Evolutionary conservation across 495 filamentous ascomycete genomes (phyloP).

Genomic region (Letharia lupina): DNA sequence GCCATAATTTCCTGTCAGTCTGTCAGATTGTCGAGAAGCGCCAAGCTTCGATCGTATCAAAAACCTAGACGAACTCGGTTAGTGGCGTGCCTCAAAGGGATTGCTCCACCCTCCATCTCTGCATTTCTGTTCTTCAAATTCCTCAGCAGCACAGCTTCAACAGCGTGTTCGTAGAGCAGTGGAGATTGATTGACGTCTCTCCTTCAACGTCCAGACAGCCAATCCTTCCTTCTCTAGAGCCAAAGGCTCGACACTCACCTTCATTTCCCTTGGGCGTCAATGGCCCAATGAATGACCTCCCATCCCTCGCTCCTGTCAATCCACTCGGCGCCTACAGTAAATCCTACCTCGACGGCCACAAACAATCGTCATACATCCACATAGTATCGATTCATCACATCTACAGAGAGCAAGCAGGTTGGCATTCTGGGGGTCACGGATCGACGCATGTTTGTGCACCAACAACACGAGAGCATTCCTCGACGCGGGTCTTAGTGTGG

Average conservation of each 20-base stretch:
- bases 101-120: neutral
- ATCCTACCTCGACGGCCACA: neutral
- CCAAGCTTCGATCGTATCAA: neutral
- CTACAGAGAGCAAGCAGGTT: neutral
- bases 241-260: neutral
- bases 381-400: neutral
- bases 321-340: constrained; percentile 7
- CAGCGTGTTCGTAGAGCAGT: neutral
- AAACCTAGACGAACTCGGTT: neutral
- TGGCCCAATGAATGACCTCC: constrained; percentile 6
- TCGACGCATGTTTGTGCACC: constrained; percentile 11
- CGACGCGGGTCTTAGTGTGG: constrained; percentile 13
- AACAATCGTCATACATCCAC: neutral
- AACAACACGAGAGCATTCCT: constrained; percentile 12
- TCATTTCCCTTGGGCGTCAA: constrained; percentile 16
- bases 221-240: constrained; percentile 7
- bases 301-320: constrained; percentile 4
- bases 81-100: neutral
- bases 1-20: neutral
- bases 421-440: neutral
- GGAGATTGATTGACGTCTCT: neutral
- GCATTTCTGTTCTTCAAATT: neutral
- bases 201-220: constrained; percentile 1
- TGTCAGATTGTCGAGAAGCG: neutral
- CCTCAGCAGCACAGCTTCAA: neutral